Percentiles rank a stretch among this genome's conserved stretches.
Conservation (phyloP, 371 early-diverging fungal genomes). For the Cokeromyces recurvatus region DNA sequence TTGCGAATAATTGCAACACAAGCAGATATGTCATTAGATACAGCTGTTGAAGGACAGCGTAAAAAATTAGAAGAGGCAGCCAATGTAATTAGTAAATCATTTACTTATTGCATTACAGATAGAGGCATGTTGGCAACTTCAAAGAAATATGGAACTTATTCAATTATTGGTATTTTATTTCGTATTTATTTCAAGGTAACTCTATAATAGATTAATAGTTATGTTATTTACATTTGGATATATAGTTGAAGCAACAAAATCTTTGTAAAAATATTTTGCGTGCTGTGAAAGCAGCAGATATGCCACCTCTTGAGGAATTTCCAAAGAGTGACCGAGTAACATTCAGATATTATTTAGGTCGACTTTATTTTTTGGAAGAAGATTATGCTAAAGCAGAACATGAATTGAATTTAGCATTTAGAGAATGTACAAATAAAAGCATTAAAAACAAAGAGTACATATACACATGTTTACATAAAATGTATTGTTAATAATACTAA, state of each 20-base stretch:
- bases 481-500: no score
- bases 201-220: not conserved
- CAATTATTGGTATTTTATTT: conserved; percentile 78
- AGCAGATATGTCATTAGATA: conserved; percentile 52
- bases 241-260: conserved; percentile 68
- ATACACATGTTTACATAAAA: no score
- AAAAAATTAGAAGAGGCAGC: conserved; percentile 80
- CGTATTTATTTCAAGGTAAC: conserved; percentile 80
- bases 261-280: conserved; percentile 79
- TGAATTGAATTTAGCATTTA: conserved; percentile 65
- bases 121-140: conserved; percentile 51
- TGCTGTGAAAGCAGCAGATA: conserved; percentile 66
- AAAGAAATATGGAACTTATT: conserved; percentile 89
- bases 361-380: conserved; percentile 79
- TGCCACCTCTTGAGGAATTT: conserved; percentile 69
- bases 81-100: conserved; percentile 81
- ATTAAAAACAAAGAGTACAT: conserved; percentile 58
- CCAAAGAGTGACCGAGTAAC: conserved; percentile 85
- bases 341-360: conserved; percentile 80
- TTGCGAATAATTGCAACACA: conserved; percentile 40
- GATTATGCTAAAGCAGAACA: conserved; percentile 71
- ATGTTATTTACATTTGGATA: not conserved
- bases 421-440: conserved; percentile 51
- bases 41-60: conserved; percentile 28
- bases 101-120: conserved; percentile 82